Evolutionary conservation across 2,329 filamentous ascomycete genomes (phyloP), one percentile per base, ranked within the genome.

Genomic region (Lecanicillium sp.): DNA sequence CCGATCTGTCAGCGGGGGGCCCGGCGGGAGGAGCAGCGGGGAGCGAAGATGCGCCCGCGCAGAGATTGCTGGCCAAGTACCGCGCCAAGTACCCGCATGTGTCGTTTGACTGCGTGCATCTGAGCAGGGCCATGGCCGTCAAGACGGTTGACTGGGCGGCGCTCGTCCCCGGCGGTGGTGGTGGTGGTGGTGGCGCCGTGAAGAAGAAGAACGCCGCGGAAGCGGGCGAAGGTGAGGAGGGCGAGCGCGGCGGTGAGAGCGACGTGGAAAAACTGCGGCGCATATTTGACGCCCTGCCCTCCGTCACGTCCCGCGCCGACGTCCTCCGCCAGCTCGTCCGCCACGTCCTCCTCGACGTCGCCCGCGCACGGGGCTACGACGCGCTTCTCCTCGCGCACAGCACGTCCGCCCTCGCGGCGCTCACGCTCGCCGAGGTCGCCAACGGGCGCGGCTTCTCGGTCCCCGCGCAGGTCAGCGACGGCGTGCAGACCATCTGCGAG

Each of bases 361-460:
- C 87, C 9, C 74, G 78, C 52, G 64, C 70, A 14, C 67, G 75
- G 23, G 67, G 61, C 11, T 93, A 83, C 62, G 78, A 84, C 54
- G 82, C 81, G 11, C 75, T 97, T 35, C 67, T 97, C 2, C 84
- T 93, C 65, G 90, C 87, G 19, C 84, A 91, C 66, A 94, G 82
- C 55, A 95, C 93, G 17, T 96, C 90, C 5, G 80, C 83, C 14
- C 80, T 98, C 24, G 91, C 93, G 4, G 88, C 91, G 56, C 83
- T 88, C 59, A 87, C 89, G 0, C 78, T 98, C 12, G 76, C 88
- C 6, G 88, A 93, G 67, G 90, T 91, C 2, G 90, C 91, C 20
- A 96, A 95, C 67, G 93, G 93, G 1, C 79, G 91, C 41, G 93
- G 91, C 1, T 90, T 85, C 56, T 81, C 86, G 4, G 69, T 97